Conservation (phyloP, 1,139 yeast species). For the Kurtzmaniella natalensis region DNA sequence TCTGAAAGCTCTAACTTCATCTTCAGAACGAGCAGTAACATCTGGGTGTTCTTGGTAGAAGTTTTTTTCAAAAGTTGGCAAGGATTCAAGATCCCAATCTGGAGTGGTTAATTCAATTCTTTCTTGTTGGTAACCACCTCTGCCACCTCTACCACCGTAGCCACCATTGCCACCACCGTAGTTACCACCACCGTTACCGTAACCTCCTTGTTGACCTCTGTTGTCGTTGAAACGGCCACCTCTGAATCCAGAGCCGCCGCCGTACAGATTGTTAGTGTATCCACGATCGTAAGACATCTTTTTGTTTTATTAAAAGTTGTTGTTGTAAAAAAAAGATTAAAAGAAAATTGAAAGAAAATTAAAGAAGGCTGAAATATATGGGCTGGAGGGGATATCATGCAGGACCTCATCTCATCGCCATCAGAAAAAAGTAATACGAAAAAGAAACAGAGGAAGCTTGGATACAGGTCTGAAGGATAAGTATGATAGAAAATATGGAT, state of each 20-base stretch:
- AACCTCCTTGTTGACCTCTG: slow-evolving; percentile 25
- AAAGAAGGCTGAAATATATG: slow-evolving; percentile 3
- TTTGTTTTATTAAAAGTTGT: slow-evolving; percentile 5
- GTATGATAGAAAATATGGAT: no score
- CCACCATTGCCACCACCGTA: slow-evolving; percentile 28
- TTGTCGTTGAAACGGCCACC: slow-evolving; percentile 17
- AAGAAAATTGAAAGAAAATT: background rate
- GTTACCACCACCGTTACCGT: slow-evolving; percentile 19
- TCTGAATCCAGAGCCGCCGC: slow-evolving; percentile 14
- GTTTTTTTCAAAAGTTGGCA: slow-evolving; percentile 93
- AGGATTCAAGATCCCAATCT: slow-evolving; percentile 69
- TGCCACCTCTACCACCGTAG: slow-evolving; percentile 27
- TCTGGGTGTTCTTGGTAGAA: slow-evolving; percentile 82
- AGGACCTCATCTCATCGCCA: slow-evolving; percentile 2
- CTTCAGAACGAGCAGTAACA: slow-evolving; percentile 71
- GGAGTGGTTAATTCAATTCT: slow-evolving; percentile 64
- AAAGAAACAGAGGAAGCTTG: no score
- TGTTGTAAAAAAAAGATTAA: slow-evolving; percentile 4
- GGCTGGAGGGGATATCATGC: slow-evolving; percentile 4
- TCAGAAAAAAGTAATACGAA: no score
- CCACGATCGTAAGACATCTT: slow-evolving; percentile 19
- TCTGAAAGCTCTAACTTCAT: slow-evolving; percentile 73
- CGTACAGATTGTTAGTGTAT: slow-evolving; percentile 11
- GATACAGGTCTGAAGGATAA: no score
- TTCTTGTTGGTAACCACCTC: slow-evolving; percentile 28